Conservation (phyloP, 345 rosid species). For the Bretschneidera sinensis region DNA sequence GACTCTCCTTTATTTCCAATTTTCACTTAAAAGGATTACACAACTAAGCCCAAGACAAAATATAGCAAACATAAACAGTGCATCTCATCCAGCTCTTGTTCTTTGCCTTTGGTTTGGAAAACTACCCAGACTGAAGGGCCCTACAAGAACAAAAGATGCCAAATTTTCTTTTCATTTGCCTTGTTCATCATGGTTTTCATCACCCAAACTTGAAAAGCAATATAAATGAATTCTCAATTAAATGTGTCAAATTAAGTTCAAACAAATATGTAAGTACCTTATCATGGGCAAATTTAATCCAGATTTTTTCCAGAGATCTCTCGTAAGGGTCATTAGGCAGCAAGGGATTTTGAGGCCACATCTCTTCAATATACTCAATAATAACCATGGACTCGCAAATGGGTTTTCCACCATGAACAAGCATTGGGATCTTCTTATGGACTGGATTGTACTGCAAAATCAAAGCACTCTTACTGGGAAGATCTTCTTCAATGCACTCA, state of each 20-base stretch:
- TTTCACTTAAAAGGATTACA: too few relatives aligned
- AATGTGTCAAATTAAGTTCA: too few relatives aligned
- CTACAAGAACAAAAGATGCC: background rate
- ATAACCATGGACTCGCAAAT: conserved; percentile 31
- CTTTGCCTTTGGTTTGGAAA: conserved; percentile 4
- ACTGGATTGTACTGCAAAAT: conserved; percentile 28
- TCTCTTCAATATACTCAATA: conserved; percentile 31
- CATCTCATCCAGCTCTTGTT: too few relatives aligned
- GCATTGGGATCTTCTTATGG: conserved; percentile 32
- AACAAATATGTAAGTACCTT: too few relatives aligned
- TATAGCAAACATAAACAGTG: too few relatives aligned
- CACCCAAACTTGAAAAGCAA: too few relatives aligned
- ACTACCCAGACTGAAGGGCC: conserved; percentile 9
- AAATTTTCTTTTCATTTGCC: too few relatives aligned
- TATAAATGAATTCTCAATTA: too few relatives aligned
- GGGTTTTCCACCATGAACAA: conserved; percentile 30
- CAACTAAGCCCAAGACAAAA: too few relatives aligned
- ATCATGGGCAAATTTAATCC: conserved; percentile 33
- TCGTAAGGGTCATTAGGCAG: conserved; percentile 27
- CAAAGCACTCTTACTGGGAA: conserved; percentile 23
- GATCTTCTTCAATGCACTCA: conserved; percentile 27
- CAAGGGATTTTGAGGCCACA: conserved; percentile 24
- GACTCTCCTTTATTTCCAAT: too few relatives aligned
- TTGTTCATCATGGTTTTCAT: too few relatives aligned
- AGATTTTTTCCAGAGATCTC: conserved; percentile 23